These are phyloP conservation scores for Exophiala spinifera DNA, from an alignment of 2,329 filamentous ascomycete species.

Conservation along the genomic window DNA sequence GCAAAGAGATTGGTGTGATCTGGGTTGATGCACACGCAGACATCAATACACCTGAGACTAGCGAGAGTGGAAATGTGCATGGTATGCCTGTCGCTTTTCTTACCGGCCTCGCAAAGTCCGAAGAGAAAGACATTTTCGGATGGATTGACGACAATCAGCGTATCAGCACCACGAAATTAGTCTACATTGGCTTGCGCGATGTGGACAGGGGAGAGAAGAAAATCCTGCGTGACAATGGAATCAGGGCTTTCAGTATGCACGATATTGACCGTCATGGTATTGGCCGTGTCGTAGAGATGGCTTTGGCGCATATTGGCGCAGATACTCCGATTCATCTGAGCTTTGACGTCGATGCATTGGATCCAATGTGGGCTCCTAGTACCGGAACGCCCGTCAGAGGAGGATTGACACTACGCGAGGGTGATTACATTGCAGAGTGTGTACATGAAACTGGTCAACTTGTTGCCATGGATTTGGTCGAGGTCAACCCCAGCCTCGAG, in stretches of 20 bases:
- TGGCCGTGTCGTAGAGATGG: conserved; percentile 95
- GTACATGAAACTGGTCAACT: conserved; percentile 77
- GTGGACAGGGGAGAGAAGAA: conserved; percentile 93
- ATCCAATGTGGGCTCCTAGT: conserved; percentile 93
- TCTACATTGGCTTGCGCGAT: conserved; percentile 93
- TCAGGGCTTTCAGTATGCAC: conserved; percentile 98
- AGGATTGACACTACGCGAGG: conserved; percentile 87
- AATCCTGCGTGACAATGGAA: conserved; percentile 80
- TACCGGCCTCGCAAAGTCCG: conserved; percentile 76
- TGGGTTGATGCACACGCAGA: conserved; percentile 99
- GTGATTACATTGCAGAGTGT: conserved; percentile 91
- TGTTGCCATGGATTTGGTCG: conserved; percentile 76
- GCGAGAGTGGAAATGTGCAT: conserved; percentile 88
- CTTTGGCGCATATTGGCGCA: conserved; percentile 87
- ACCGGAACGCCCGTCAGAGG: conserved; percentile 94
- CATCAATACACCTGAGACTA: conserved; percentile 93
- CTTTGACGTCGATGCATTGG: conserved; percentile 94
- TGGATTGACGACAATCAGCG: conserved; percentile 66
- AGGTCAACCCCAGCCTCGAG: conserved; percentile 73
- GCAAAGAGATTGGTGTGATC: conserved; percentile 81
- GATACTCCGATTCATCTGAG: conserved; percentile 97
- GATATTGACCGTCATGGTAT: conserved; percentile 96
- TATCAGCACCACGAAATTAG: conserved; percentile 75
- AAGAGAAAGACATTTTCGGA: conserved; percentile 76
- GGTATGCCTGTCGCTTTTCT: conserved; percentile 96